Evolutionary conservation across 1,284 basidiomycete species (phyloP).

Genomic region (Cryptococcus deneoformans): DNA sequence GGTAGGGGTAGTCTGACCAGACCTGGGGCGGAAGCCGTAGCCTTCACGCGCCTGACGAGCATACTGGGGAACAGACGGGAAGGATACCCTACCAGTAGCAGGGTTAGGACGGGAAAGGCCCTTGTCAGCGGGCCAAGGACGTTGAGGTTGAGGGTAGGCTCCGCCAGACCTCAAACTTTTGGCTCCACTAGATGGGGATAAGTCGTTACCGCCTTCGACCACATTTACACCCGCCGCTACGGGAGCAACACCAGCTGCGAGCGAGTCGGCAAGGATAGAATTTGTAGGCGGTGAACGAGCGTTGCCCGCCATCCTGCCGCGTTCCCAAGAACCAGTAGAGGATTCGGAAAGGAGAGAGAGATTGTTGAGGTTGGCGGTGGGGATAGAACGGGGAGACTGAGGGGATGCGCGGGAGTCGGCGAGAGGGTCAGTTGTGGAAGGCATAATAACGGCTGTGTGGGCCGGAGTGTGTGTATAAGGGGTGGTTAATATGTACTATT

Average conservation of each 20-base stretch:
- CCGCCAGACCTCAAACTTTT: not conserved
- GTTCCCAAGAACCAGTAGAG: slow-evolving; percentile 47
- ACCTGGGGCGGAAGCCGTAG: slow-evolving; percentile 72
- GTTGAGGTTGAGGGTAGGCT: not conserved
- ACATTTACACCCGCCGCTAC: not conserved
- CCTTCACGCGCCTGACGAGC: slow-evolving; percentile 57
- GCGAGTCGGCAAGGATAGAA: slow-evolving; percentile 19
- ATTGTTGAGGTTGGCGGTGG: slow-evolving; percentile 31
- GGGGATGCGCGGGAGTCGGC: not conserved
- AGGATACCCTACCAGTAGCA: slow-evolving; percentile 6
- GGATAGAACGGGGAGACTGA: slow-evolving; percentile 14
- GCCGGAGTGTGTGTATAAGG: no score
- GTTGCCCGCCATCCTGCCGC: slow-evolving; percentile 33
- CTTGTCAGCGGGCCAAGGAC: slow-evolving; percentile 12
- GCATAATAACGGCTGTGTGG: not conserved
- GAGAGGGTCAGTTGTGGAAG: not conserved
- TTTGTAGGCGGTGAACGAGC: slow-evolving; percentile 36
- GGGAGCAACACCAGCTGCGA: not conserved
- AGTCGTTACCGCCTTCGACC: no score
- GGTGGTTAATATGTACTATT: no score
- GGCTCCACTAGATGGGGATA: not conserved
- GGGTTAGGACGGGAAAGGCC: slow-evolving; percentile 10
- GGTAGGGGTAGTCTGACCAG: slow-evolving; percentile 60
- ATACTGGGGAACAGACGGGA: slow-evolving; percentile 8
- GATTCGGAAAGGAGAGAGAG: slow-evolving; percentile 42